Evolutionary conservation across 495 filamentous ascomycete genomes (phyloP).

Genomic region (Daldinia childiae): DNA sequence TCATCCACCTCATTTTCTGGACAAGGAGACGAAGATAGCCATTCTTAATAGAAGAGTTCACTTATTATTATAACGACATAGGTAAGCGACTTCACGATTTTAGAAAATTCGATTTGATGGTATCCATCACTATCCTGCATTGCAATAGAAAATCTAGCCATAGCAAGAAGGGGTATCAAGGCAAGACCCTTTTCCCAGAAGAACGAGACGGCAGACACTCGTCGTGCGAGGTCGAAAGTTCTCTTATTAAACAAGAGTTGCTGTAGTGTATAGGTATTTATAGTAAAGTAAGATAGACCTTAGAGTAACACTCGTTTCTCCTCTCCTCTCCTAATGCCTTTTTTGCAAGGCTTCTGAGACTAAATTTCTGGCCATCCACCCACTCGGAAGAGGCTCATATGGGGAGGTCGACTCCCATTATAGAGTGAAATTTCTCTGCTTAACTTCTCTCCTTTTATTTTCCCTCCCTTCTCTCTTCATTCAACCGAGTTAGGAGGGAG

Average conservation of each 20-base stretch:
- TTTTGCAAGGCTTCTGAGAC: not conserved
- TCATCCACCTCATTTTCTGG: not conserved
- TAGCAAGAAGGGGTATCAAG: slow-evolving; percentile 5
- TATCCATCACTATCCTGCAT: not conserved
- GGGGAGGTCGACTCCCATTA: not conserved
- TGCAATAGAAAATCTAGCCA: slow-evolving; percentile 1
- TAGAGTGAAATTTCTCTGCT: not conserved
- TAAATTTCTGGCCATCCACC: not conserved
- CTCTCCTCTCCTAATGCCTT: not conserved
- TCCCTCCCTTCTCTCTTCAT: not conserved
- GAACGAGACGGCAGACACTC: slow-evolving; percentile 1
- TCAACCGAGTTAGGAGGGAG: not conserved
- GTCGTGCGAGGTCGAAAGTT: not conserved
- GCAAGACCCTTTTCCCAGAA: not conserved
- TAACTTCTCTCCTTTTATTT: not conserved
- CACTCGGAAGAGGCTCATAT: not conserved
- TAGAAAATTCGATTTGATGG: not conserved
- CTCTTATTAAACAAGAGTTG: not conserved
- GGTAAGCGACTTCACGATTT: not conserved
- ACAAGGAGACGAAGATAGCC: not conserved
- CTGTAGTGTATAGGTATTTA: not conserved
- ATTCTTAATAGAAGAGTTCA: not conserved
- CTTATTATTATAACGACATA: not conserved
- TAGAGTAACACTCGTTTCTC: slow-evolving; percentile 2
- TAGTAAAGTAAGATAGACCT: not conserved